Conservation (phyloP, 2,329 filamentous ascomycete genomes). For the Verticillium zaregamsianum region DNA sequence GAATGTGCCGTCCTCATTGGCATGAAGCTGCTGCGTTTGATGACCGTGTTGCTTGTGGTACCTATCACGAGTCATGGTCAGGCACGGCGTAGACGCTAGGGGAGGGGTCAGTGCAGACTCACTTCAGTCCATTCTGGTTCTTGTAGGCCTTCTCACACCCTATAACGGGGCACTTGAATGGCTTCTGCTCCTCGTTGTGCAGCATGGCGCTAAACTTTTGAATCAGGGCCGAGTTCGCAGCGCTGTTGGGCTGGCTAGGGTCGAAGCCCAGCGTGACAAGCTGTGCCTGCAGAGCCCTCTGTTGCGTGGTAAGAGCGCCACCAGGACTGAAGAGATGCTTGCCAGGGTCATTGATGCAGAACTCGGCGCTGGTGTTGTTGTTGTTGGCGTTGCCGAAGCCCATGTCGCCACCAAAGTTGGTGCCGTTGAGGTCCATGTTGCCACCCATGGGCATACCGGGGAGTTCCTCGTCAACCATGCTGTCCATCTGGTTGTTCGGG, state of each 20-base stretch:
- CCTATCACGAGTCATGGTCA: slow-evolving; percentile 28
- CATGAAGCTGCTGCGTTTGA: slow-evolving; percentile 92
- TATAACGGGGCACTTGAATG: slow-evolving; percentile 95
- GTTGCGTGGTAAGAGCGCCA: slow-evolving; percentile 61
- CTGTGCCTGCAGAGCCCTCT: slow-evolving; percentile 63
- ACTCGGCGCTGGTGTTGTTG: slow-evolving; percentile 41
- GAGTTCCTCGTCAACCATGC: slow-evolving; percentile 71
- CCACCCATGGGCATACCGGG: slow-evolving; percentile 59
- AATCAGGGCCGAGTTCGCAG: slow-evolving; percentile 59
- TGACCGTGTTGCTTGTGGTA: slow-evolving; percentile 83
- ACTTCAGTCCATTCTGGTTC: slow-evolving; percentile 98
- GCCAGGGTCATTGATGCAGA: slow-evolving; percentile 85
- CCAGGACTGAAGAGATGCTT: slow-evolving; percentile 89
- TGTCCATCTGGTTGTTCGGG: slow-evolving; percentile 56
- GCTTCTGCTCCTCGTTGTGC: slow-evolving; percentile 88
- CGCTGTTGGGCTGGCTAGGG: slow-evolving; percentile 71
- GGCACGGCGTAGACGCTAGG: slow-evolving; percentile 1
- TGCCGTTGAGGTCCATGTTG: slow-evolving; percentile 53
- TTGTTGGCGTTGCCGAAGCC: slow-evolving; percentile 49
- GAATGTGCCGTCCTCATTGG: slow-evolving; percentile 95
- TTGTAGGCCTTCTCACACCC: slow-evolving; percentile 99
- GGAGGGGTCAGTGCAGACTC: slow-evolving; percentile 31
- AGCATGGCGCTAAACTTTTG: slow-evolving; percentile 57
- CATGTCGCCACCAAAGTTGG: slow-evolving; percentile 49
- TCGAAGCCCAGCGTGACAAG: slow-evolving; percentile 71